These are phyloP conservation scores for Aspergillus ochraceoroseus DNA, from an alignment of 2,329 filamentous ascomycete genomes.

Conservation along the genomic window DNA sequence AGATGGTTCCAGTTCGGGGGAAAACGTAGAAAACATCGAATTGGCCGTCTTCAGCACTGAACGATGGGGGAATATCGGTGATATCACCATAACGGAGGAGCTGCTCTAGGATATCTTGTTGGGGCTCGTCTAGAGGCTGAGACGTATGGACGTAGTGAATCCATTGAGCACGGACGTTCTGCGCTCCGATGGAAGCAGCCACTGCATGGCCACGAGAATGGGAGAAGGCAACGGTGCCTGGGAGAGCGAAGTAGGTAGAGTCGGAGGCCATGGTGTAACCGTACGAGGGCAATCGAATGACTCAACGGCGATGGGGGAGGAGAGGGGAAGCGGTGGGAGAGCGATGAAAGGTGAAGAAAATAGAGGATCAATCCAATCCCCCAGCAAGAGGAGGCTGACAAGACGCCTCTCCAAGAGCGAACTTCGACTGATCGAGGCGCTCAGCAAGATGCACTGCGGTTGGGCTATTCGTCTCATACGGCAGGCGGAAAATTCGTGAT, in stretches of 20 bases:
- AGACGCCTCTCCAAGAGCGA: constrained; percentile 21
- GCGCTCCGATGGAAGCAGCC: constrained; percentile 41
- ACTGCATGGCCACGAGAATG: constrained; percentile 44
- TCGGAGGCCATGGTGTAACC: constrained; percentile 33
- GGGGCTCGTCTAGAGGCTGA: constrained; percentile 43
- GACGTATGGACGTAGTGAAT: constrained; percentile 63
- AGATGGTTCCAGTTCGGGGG: constrained; percentile 75
- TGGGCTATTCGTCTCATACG: constrained; percentile 19
- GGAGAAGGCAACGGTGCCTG: constrained; percentile 44
- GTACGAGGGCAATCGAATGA: constrained; percentile 10
- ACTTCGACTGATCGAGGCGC: constrained; percentile 18
- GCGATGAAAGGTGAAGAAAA: constrained; percentile 1
- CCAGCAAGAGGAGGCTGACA: constrained; percentile 13
- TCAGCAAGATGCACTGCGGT: constrained; percentile 20
- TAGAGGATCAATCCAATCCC: constrained; percentile 15
- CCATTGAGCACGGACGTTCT: constrained; percentile 46
- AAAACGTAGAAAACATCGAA: constrained; percentile 64
- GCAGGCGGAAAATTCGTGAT: constrained; percentile 19
- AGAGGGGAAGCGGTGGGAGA: constrained; percentile 3
- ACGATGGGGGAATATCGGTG: constrained; percentile 42
- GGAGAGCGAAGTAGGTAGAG: constrained; percentile 35
- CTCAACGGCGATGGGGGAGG: constrained; percentile 7
- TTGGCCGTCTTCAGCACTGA: constrained; percentile 48
- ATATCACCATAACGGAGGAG: constrained; percentile 59
- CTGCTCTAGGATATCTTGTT: constrained; percentile 53